These are phyloP conservation scores for Fusarium penzigii DNA, from an alignment of 2,329 filamentous ascomycete species.

Conservation along the genomic window DNA sequence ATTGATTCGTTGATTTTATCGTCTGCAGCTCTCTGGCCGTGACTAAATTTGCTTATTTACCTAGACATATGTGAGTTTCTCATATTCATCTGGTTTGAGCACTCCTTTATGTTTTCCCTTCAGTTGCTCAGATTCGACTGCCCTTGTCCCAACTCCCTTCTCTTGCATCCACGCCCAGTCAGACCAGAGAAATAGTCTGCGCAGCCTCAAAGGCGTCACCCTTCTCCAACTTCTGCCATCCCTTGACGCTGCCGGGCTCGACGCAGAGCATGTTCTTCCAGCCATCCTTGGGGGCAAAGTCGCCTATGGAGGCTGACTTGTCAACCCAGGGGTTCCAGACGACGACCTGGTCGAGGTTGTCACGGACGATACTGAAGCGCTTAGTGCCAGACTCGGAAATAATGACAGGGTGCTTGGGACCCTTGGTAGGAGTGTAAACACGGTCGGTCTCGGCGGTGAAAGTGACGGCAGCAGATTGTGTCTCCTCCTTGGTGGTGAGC, in stretches of 20 bases:
- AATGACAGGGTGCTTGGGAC: constrained; percentile 57
- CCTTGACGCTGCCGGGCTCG: constrained; percentile 81
- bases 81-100: not conserved
- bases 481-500: constrained; percentile 66
- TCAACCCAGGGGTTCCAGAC: constrained; percentile 97
- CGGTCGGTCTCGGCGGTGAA: constrained; percentile 84
- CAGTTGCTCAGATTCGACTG: constrained; percentile 13
- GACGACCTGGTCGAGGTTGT: constrained; percentile 84
- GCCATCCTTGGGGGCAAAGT: constrained; percentile 87
- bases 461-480: constrained; percentile 62
- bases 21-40: not conserved
- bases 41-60: not conserved
- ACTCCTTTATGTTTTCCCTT: not conserved
- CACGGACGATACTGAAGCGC: constrained; percentile 73
- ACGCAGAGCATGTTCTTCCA: constrained; percentile 95
- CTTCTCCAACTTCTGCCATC: constrained; percentile 82
- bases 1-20: constrained; percentile 5
- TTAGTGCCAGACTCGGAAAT: constrained; percentile 65
- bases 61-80: not conserved
- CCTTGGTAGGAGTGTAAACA: constrained; percentile 74
- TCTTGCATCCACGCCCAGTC: constrained; percentile 12
- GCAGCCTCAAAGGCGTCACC: constrained; percentile 68
- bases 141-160: constrained; percentile 12
- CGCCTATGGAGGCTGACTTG: constrained; percentile 77
- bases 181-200: constrained; percentile 52